Conservation (phyloP, 2,329 filamentous ascomycete genomes). For the Epichloe sibirici region DNA sequence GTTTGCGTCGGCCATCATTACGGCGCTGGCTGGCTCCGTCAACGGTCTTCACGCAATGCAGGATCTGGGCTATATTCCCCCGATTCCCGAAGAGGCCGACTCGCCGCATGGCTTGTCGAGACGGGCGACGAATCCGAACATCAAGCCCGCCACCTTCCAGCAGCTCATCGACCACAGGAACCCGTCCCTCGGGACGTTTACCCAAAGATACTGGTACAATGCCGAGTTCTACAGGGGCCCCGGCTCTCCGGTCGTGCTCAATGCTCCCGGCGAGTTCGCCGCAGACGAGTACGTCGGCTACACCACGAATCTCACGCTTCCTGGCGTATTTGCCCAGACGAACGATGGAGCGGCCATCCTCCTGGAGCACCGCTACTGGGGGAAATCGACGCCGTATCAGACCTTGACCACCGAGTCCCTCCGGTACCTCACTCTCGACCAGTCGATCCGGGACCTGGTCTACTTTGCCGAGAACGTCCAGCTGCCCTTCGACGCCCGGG, state of each 20-base stretch:
- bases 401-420: conserved; percentile 55
- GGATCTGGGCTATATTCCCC: neutral
- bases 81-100: neutral
- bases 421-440: conserved; percentile 66
- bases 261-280: conserved; percentile 52
- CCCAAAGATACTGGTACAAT: conserved; percentile 71
- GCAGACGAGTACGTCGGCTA: conserved; percentile 46
- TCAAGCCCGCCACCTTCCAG: conserved; percentile 25
- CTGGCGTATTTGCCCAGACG: conserved; percentile 51
- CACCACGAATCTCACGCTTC: conserved; percentile 59
- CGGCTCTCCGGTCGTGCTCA: conserved; percentile 64
- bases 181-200: conserved; percentile 46
- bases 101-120: neutral
- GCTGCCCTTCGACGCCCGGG: conserved; percentile 52
- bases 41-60: neutral
- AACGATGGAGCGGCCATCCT: conserved; percentile 62
- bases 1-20: neutral
- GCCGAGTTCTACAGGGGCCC: conserved; percentile 58
- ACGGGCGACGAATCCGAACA: neutral
- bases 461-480: conserved; percentile 63
- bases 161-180: conserved; percentile 48
- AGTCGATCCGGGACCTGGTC: conserved; percentile 61
- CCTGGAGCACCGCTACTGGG: conserved; percentile 73
- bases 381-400: conserved; percentile 56
- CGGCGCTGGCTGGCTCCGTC: neutral